Percentiles rank a stretch among this genome's conserved stretches.
Conservation (phyloP, 495 filamentous ascomycete genomes). For the Penicillium nucicola region DNA sequence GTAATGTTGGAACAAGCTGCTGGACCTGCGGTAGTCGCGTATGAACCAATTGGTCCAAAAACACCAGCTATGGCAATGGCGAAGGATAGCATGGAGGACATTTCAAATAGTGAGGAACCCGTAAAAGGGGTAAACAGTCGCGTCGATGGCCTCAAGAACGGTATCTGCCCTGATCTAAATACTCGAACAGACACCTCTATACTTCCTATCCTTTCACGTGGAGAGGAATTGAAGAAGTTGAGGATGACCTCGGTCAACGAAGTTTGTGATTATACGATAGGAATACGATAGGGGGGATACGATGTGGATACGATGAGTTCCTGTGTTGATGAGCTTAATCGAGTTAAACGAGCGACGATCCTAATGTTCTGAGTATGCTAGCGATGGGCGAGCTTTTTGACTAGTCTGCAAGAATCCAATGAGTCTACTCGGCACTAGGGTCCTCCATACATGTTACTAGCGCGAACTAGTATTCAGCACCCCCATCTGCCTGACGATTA, state of each 20-base stretch:
- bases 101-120: neutral
- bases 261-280: conserved; percentile 2
- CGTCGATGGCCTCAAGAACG: conserved; percentile 3
- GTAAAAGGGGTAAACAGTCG: neutral
- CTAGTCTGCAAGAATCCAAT: too few relatives aligned
- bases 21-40: conserved; percentile 10
- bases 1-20: conserved; percentile 22
- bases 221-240: neutral
- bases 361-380: too few relatives aligned
- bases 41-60: conserved; percentile 1
- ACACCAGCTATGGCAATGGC: conserved; percentile 6
- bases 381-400: too few relatives aligned
- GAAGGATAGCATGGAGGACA: conserved; percentile 6
- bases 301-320: neutral
- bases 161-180: too few relatives aligned
- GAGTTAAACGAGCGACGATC: too few relatives aligned
- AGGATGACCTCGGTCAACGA: conserved; percentile 5
- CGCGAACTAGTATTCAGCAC: too few relatives aligned
- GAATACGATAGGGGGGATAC: conserved; percentile 8
- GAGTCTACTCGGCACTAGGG: too few relatives aligned
- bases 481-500: too few relatives aligned
- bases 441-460: too few relatives aligned
- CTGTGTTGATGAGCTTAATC: too few relatives aligned
- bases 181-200: too few relatives aligned
- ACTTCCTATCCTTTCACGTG: conserved; percentile 3